Percentiles rank a stretch among this genome's conserved stretches.
These are phyloP conservation scores for Borealophlyctis nickersoniae DNA, from an alignment of 192 early-diverging fungal species.

Conservation along the genomic window DNA sequence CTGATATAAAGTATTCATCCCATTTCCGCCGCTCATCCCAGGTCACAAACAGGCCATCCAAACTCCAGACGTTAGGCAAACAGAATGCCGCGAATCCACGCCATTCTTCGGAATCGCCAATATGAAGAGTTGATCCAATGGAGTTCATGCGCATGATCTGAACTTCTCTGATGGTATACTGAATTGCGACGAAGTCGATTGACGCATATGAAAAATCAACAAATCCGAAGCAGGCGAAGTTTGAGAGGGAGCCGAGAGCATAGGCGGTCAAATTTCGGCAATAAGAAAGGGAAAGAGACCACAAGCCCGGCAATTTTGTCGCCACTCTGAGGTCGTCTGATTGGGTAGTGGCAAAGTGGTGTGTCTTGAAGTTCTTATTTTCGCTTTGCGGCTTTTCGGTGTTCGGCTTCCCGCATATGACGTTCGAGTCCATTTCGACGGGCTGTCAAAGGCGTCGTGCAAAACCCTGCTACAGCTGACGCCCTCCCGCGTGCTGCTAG, in stretches of 20 bases:
- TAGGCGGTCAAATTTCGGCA: conserved; percentile 2
- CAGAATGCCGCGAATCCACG: conserved; percentile 35
- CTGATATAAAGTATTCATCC: conserved; percentile 16
- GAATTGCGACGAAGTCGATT: conserved; percentile 28
- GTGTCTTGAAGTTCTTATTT: too few species aligned
- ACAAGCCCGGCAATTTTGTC: too few species aligned
- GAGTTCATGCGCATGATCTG: conserved; percentile 29
- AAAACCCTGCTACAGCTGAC: too few species aligned
- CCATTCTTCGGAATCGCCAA: conserved; percentile 17
- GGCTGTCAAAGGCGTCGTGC: too few species aligned
- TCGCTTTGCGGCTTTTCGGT: too few species aligned
- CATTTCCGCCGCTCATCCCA: conserved; percentile 36
- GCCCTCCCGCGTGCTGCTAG: too few species aligned
- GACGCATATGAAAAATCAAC: conserved; percentile 39
- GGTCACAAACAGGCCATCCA: conserved; percentile 36
- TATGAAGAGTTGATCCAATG: conserved; percentile 24
- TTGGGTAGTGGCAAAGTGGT: too few species aligned
- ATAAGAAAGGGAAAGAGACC: conserved; percentile 24
- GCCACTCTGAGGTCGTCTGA: too few species aligned
- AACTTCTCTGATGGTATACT: conserved; percentile 23
- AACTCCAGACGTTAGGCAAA: conserved; percentile 40
- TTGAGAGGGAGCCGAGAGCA: conserved; percentile 15
- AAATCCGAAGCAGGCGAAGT: conserved; percentile 33
- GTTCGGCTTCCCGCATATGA: too few species aligned
- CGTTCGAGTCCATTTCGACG: too few species aligned